Evolutionary conservation across 164 flowering plant genomes (phyloP).

Genomic region (Saururus chinensis): DNA sequence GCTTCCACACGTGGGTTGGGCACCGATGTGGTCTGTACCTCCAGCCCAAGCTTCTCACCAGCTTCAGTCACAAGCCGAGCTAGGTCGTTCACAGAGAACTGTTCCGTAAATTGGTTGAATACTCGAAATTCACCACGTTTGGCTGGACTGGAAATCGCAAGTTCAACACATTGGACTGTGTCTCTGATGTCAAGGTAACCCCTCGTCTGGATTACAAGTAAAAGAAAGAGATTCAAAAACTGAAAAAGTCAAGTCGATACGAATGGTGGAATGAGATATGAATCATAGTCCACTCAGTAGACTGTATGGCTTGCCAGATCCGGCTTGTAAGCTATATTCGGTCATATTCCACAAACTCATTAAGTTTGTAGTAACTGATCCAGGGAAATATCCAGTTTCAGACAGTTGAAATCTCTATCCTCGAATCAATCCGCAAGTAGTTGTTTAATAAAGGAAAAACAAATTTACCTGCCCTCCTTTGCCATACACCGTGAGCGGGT

Average conservation of each 20-base stretch:
- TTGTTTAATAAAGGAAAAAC: background rate
- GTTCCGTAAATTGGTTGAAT: slow-evolving; percentile 96
- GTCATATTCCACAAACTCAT: background rate
- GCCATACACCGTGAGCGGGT: slow-evolving; percentile 98
- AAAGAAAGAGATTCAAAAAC: background rate
- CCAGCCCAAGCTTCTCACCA: slow-evolving; percentile 76
- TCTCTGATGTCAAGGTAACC: slow-evolving; percentile 97
- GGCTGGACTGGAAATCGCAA: slow-evolving; percentile 91
- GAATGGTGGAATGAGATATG: background rate
- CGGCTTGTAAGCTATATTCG: background rate
- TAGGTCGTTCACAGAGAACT: slow-evolving; percentile 87
- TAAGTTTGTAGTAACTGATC: too few species aligned
- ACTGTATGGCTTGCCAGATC: background rate
- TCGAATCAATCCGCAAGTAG: background rate
- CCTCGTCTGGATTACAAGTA: slow-evolving; percentile 46
- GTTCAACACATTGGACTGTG: slow-evolving; percentile 92
- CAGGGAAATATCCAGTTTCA: too few species aligned
- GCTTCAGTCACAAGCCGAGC: slow-evolving; percentile 81
- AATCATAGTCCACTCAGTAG: background rate
- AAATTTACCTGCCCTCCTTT: slow-evolving; percentile 89
- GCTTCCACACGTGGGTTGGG: slow-evolving; percentile 98
- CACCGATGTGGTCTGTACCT: slow-evolving; percentile 59
- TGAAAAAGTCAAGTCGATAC: background rate
- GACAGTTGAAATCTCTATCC: background rate
- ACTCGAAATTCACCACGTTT: slow-evolving; percentile 78